A percentile compares a stretch with the other conserved stretches of the same genome.
These are phyloP conservation scores for Boletus barrowsii DNA, from an alignment of 768 basidiomycete species.

Conservation along the genomic window DNA sequence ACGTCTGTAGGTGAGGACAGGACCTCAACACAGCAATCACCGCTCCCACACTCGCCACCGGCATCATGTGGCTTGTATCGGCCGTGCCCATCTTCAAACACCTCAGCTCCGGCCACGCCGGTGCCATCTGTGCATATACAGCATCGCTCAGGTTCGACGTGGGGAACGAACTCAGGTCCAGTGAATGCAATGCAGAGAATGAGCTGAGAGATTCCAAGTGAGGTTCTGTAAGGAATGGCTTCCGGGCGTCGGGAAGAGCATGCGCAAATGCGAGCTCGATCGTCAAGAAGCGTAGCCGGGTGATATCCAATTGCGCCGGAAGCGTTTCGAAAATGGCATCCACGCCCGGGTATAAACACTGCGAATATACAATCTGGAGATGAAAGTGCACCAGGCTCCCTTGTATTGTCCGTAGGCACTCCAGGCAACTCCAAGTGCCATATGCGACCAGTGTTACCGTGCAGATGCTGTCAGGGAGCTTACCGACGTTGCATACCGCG, in stretches of 20 bases:
- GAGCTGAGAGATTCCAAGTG: slow-evolving; percentile 5
- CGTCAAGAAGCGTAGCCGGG: too few species aligned
- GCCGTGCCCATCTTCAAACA: slow-evolving; percentile 8
- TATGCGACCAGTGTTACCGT: too few species aligned
- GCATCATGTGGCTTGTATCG: not conserved
- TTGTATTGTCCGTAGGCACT: too few species aligned
- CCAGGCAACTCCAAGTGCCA: too few species aligned
- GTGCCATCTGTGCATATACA: slow-evolving; percentile 7
- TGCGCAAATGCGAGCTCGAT: too few species aligned
- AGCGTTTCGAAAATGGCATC: too few species aligned
- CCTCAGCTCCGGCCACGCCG: slow-evolving; percentile 9
- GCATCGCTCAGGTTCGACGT: slow-evolving; percentile 8
- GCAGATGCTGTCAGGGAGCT: too few species aligned
- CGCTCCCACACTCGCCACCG: slow-evolving; percentile 11
- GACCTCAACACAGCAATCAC: slow-evolving; percentile 11
- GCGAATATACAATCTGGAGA: too few species aligned
- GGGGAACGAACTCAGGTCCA: slow-evolving; percentile 13
- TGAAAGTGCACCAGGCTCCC: too few species aligned
- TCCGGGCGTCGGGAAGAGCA: not conserved
- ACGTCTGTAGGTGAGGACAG: slow-evolving; percentile 9
- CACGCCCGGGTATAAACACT: too few species aligned
- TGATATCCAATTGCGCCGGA: too few species aligned
- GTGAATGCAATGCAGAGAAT: not conserved
- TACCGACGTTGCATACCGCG: too few species aligned
- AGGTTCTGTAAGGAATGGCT: not conserved